Base-by-base conservation (phyloP, 1,139 yeast species). In the Hyphopichia wangnamkhiaoensis region DNA sequence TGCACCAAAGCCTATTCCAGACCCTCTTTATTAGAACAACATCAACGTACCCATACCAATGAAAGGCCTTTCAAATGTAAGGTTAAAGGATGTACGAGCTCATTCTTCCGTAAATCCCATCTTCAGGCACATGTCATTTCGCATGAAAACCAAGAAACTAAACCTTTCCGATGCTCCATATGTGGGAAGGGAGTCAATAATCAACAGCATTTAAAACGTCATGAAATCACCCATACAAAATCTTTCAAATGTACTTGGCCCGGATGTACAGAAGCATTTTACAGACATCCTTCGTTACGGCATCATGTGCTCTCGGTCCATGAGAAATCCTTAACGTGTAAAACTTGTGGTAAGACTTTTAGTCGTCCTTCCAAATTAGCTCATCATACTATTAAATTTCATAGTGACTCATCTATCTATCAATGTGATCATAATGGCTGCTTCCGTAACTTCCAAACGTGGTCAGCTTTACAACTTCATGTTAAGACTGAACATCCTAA, bases 181-280 rank as follows among this genome's bases (percentile, higher is more conserved):
- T 93, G 99, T 59, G 84, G 84, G 1, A 89, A 89, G 58, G 96
- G 96, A 2, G 85, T 88, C 41, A 84, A 84, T 45, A 78, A 95
- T 0, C 63, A 63, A 36, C 98, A 93, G 63, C 98, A 91, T 57
- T 67, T 90, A 46, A 79, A 77, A 48, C 73, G 96, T 41, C 99
- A 93, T 58, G 91, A 74, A 55, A 69, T 77, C 19, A 83, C 95
- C 10, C 97, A 90, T 59, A 78, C 81, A 4, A 82, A 82, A 48
- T 79, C 91, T 0, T 84, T 82, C 54, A 52, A 56, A 37, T 90
- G 97, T 56, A 64, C 75, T 2, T 69, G 74, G 48, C 80, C 74
- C 26, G 77, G 68, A 4, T 93, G 98, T 56, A 48, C 52, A 0
- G 87, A 81, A 50, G 64, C 82, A 0, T 91, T 89, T 53, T 79